Base-by-base conservation (phyloP, 495 filamentous ascomycete species). In the Penicilliopsis zonata region DNA sequence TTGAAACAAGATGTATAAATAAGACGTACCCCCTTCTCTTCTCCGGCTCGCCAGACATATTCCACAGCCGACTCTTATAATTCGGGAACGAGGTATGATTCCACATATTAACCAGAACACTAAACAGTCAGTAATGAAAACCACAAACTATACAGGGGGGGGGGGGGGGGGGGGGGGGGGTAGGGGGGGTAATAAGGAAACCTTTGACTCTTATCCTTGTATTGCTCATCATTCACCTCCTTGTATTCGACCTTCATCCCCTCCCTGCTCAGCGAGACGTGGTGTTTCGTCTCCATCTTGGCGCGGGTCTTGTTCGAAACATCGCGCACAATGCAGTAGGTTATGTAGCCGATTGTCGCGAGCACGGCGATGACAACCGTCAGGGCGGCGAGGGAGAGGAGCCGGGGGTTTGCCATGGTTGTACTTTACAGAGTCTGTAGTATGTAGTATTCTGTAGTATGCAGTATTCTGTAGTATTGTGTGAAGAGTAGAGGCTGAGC, bases 261-360 rank as follows among this genome's bases (percentile, higher is more conserved):
- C 38, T 92, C 85, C 53, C 80, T 86, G 18, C 81, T 78, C 51
- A 92, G 76, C 18, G 72, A 59, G 17, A 94, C 65, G 48, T 94
- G 76, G 48, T 94, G 76, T 61, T 81, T 82, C 53, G 75, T 71
- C 61, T 83, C 80, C 76, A 95, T 81, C 48, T 80, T 78, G 46
- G 76, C 61, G 22, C 61, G 68, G 17, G 83, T 80, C 34, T 72
- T 69, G 31, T 72, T 61, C 36, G 75, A 68, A 38, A 94, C 76
- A 46, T 84, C 70, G 40, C 69, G 66, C 13, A 69, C 54, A 49
- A 79, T 77, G 30, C 72, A 61, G 63, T 86, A 94, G 37, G 80
- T 66, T 42, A 82, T 72, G 47, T 80, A 88, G 31, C 70, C 70
- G 40, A 94, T 57, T 40, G 67, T 80, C 42, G 61, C 80, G 40